These are phyloP conservation scores for Pestalotiopsis sp. DNA, from an alignment of 2,329 filamentous ascomycete species.

Conservation along the genomic window DNA sequence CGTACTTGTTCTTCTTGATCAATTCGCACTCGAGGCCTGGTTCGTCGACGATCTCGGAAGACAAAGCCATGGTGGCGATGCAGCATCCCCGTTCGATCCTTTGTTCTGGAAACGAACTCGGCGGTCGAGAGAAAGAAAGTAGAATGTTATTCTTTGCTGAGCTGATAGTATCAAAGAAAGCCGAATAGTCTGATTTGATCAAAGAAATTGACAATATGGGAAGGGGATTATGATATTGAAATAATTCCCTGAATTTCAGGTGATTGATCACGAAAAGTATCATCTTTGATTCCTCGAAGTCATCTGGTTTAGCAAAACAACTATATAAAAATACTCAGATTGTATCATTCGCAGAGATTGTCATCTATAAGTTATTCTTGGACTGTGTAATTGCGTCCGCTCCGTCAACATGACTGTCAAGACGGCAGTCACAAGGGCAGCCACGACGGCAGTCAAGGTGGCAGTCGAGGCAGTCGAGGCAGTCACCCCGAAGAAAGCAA, in stretches of 20 bases:
- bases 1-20: background rate
- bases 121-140: background rate
- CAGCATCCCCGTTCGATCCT: background rate
- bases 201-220: background rate
- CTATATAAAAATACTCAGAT: too few relatives aligned
- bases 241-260: background rate
- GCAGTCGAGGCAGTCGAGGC: background rate
- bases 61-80: background rate
- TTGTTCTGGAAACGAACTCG: background rate
- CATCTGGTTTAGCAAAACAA: too few relatives aligned
- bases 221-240: background rate
- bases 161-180: background rate
- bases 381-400: too few relatives aligned
- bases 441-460: background rate
- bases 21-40: background rate
- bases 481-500: background rate
- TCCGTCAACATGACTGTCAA: too few relatives aligned
- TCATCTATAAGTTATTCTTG: too few relatives aligned
- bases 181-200: background rate
- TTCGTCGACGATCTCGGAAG: background rate
- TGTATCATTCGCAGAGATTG: too few relatives aligned
- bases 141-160: background rate
- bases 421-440: too few relatives aligned
- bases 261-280: too few relatives aligned
- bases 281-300: too few relatives aligned